These are phyloP conservation scores for Hemileia vastatrix DNA, from an alignment of 1,284 basidiomycete species.

Conservation along the genomic window DNA sequence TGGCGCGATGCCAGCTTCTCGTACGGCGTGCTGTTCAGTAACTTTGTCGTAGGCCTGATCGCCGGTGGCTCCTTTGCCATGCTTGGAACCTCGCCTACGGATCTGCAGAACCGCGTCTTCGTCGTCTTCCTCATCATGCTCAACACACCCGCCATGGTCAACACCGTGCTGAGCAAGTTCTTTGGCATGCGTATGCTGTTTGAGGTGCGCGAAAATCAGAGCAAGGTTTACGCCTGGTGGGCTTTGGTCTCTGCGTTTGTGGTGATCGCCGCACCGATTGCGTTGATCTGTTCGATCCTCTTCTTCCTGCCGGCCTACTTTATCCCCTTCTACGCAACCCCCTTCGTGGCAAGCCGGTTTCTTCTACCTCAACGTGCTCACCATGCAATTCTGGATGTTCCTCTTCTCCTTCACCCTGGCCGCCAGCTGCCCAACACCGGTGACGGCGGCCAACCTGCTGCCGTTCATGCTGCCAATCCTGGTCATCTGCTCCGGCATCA, in stretches of 20 bases:
- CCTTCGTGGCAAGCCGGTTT: no score
- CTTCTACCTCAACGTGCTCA: conserved; percentile 32
- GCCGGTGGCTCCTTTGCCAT: conserved; percentile 32
- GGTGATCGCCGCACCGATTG: conserved; percentile 31
- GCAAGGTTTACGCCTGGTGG: conserved; percentile 35
- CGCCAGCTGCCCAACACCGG: conserved; percentile 35
- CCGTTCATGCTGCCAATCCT: conserved; percentile 40
- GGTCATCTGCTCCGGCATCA: conserved; percentile 37
- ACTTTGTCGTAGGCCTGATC: conserved; percentile 29
- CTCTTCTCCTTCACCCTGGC: conserved; percentile 36
- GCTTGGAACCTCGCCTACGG: conserved; percentile 26
- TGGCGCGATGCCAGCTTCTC: conserved; percentile 35
- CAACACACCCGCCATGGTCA: conserved; percentile 34
- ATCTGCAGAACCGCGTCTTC: conserved; percentile 34
- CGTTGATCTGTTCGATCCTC: conserved; percentile 35
- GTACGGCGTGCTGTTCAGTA: conserved; percentile 34
- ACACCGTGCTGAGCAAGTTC: conserved; percentile 33
- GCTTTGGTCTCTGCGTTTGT: conserved; percentile 31
- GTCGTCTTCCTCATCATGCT: conserved; percentile 31
- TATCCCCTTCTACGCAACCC: conserved; percentile 35
- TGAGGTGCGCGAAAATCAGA: conserved; percentile 30
- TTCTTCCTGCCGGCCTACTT: conserved; percentile 40
- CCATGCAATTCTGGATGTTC: conserved; percentile 29
- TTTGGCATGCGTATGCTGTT: conserved; percentile 34
- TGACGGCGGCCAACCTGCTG: conserved; percentile 35